Percentiles rank a stretch among this genome's conserved stretches.
phyloP scores from a whole-genome alignment of 371 early-diverging fungal species.

The Sporodiniella umbellata region DNA sequence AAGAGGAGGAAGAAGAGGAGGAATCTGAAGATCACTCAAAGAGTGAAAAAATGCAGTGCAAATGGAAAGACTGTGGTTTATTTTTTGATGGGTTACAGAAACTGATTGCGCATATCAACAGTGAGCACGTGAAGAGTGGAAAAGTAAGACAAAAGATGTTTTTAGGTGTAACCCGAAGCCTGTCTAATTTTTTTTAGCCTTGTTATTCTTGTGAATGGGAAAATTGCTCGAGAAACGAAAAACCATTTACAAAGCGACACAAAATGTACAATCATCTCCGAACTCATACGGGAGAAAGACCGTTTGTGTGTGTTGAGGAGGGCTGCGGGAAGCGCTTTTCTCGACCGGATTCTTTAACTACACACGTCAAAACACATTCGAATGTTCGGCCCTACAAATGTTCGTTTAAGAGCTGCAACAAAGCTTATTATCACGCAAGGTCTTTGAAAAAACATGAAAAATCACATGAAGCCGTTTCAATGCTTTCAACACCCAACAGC shows the following conservation, averaged over 20 bases:
- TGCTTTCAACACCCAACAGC: conserved; percentile 14
- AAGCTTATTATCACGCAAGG: conserved; percentile 79
- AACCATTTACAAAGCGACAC: conserved; percentile 87
- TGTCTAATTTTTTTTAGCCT: conserved; percentile 28
- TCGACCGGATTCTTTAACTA: conserved; percentile 84
- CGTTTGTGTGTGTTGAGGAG: conserved; percentile 49
- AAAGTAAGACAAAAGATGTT: conserved; percentile 33
- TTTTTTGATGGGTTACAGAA: conserved; percentile 43
- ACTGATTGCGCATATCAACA: conserved; percentile 59
- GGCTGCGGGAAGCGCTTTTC: conserved; percentile 83
- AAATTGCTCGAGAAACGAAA: conserved; percentile 69
- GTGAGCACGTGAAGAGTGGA: conserved; percentile 64
- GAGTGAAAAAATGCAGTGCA: conserved; percentile 31
- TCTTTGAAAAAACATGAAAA: conserved; percentile 77
- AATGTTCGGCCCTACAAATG: conserved; percentile 74
- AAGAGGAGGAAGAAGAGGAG: conserved; percentile 20
- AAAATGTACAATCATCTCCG: conserved; percentile 89
- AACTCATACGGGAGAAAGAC: conserved; percentile 83
- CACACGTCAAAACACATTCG: conserved; percentile 87
- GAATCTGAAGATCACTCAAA: conserved; percentile 2
- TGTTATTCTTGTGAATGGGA: conserved; percentile 83
- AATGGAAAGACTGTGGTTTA: conserved; percentile 57
- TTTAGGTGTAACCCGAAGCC: background rate
- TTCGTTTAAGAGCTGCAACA: conserved; percentile 56
- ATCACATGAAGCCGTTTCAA: conserved; percentile 39